Percentiles rank a stretch among this genome's conserved stretches.
These are phyloP conservation scores for Sporothrix variecibatus DNA, from an alignment of 2,329 filamentous ascomycete genomes.

Conservation along the genomic window DNA sequence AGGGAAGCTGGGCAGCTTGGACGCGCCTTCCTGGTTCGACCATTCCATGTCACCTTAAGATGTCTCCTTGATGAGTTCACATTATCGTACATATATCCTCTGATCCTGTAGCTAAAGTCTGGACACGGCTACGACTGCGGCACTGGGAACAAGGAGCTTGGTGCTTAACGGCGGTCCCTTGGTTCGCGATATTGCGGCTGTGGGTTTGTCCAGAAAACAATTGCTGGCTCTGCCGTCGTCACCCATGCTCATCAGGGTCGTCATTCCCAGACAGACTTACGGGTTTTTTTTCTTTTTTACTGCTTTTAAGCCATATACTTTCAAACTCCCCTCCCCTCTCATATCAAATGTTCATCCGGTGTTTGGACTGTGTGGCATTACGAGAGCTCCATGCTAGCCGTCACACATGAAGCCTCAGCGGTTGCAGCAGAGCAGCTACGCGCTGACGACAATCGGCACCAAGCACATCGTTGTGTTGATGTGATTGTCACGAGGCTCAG, in stretches of 20 bases:
- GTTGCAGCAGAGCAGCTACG: not conserved
- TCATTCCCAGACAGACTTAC: not conserved
- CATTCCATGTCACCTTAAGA: not conserved
- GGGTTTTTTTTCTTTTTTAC: not conserved
- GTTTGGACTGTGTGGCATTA: conserved; percentile 18
- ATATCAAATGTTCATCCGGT: conserved; percentile 18
- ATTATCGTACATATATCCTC: not conserved
- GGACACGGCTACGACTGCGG: not conserved
- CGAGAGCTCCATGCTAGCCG: not conserved
- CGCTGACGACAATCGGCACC: not conserved
- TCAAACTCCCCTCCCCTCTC: not conserved
- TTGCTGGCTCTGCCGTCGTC: conserved; percentile 6
- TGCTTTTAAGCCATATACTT: not conserved
- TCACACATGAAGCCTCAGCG: conserved; percentile 13
- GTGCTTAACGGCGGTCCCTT: conserved; percentile 5
- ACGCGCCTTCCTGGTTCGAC: not conserved
- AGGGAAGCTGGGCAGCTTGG: not conserved
- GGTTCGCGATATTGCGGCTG: conserved; percentile 26
- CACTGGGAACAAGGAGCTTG: not conserved
- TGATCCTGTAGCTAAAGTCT: not conserved
- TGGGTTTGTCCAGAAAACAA: conserved; percentile 6
- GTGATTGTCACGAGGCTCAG: not conserved
- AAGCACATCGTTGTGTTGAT: not conserved
- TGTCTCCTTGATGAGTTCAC: not conserved
- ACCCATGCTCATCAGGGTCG: not conserved